Evolutionary conservation across 768 basidiomycete species (phyloP).

Genomic region (Cyathus striatus): DNA sequence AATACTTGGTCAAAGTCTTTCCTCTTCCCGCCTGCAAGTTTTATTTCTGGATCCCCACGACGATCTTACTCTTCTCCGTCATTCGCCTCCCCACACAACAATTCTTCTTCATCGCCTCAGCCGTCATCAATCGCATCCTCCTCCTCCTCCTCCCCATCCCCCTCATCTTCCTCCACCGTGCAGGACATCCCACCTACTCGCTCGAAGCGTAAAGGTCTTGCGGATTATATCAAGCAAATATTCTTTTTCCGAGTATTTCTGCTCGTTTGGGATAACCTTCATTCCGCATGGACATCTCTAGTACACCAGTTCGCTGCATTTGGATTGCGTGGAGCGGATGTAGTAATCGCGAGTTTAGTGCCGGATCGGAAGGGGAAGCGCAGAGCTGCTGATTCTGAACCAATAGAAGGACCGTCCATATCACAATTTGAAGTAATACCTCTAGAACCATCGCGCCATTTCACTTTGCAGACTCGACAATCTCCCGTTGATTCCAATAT

Average conservation of each 20-base stretch:
- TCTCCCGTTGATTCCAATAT: too few species aligned
- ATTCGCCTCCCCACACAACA: conserved; percentile 14
- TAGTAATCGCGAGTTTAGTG: conserved; percentile 1
- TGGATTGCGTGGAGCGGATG: conserved; percentile 6
- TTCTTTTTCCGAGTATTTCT: conserved; percentile 70
- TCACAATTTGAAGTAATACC: neutral
- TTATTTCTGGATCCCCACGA: conserved; percentile 23
- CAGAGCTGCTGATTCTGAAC: conserved; percentile 4
- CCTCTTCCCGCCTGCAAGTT: conserved; percentile 33
- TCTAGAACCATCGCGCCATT: neutral
- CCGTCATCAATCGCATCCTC: conserved; percentile 17
- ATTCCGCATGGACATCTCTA: conserved; percentile 54
- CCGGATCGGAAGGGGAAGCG: conserved; percentile 9
- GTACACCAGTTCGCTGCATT: conserved; percentile 11
- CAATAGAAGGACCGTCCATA: neutral
- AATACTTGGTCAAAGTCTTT: conserved; percentile 54
- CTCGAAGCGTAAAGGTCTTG: conserved; percentile 29
- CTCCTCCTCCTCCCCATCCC: conserved; percentile 16
- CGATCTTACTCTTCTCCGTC: conserved; percentile 66
- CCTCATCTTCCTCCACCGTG: conserved; percentile 9
- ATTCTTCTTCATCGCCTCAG: conserved; percentile 11
- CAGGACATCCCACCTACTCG: conserved; percentile 23
- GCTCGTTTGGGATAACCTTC: conserved; percentile 65
- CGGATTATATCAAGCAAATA: conserved; percentile 48
- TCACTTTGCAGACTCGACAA: too few species aligned